These are phyloP conservation scores for Fusarium goolgardi DNA, from an alignment of 2,329 filamentous ascomycete species.

Conservation along the genomic window DNA sequence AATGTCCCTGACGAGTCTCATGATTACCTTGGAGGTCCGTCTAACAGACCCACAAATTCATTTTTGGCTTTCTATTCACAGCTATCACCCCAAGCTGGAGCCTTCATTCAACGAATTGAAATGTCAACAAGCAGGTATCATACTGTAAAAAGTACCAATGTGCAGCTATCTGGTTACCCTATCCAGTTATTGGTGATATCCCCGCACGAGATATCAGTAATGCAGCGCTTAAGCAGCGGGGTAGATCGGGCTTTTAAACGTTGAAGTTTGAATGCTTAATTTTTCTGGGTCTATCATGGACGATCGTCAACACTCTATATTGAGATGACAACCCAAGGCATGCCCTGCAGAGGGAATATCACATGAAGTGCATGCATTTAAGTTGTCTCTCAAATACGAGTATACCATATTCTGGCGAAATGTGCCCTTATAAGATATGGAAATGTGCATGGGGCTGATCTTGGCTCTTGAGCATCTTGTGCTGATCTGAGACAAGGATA, in stretches of 20 bases:
- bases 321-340: not conserved
- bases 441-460: conserved; percentile 13
- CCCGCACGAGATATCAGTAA: conserved; percentile 2
- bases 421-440: not conserved
- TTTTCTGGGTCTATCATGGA: conserved; percentile 6
- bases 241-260: conserved; percentile 1
- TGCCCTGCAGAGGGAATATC: not conserved
- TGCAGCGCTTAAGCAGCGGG: conserved; percentile 3
- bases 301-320: not conserved
- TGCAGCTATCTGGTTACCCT: not conserved
- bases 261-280: conserved; percentile 7
- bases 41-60: not conserved
- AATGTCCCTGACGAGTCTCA: not conserved
- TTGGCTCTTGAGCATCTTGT: conserved; percentile 21
- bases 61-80: not conserved
- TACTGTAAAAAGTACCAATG: not conserved
- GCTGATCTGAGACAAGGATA: conserved; percentile 37
- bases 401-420: not conserved
- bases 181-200: conserved; percentile 1
- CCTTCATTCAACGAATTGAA: not conserved
- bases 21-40: not conserved
- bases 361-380: not conserved
- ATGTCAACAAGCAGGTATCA: not conserved
- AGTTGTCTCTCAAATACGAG: not conserved
- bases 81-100: not conserved